phyloP scores from a whole-genome alignment of 306 rosid species.

The Prinsepia uniflora region DNA sequence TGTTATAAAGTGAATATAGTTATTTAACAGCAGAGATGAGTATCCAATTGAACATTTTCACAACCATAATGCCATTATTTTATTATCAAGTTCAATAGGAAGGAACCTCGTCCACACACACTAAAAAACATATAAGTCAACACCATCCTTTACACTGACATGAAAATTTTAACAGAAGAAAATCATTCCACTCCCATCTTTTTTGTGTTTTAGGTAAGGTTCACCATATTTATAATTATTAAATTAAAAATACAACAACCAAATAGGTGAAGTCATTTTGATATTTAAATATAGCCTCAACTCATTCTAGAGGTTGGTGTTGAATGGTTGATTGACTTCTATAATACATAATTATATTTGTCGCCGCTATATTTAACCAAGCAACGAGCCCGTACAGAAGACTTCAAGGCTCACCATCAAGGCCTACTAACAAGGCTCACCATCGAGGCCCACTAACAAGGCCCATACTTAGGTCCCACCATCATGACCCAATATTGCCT shows the following conservation, averaged over 20 bases:
- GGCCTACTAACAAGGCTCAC: no score
- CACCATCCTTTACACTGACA: background rate
- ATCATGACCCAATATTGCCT: no score
- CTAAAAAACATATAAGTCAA: background rate
- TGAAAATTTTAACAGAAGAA: background rate
- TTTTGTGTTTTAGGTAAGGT: background rate
- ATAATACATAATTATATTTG: background rate
- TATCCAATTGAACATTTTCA: constrained; percentile 14
- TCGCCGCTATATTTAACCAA: no score
- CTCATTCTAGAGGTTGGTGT: background rate
- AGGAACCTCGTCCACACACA: constrained; percentile 1
- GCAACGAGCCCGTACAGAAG: no score
- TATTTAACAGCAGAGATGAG: constrained; percentile 26
- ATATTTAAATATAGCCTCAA: background rate
- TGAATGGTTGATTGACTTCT: background rate
- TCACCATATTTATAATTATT: background rate
- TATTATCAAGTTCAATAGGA: constrained; percentile 20
- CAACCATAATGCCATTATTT: constrained; percentile 15
- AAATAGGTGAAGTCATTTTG: background rate
- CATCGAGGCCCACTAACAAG: no score
- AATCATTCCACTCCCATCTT: background rate
- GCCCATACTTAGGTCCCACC: no score
- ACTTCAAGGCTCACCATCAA: no score
- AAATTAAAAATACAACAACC: background rate
- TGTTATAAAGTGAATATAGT: constrained; percentile 29